Base-by-base conservation (phyloP, 1,284 basidiomycete genomes). In the Tilletia horrida region DNA sequence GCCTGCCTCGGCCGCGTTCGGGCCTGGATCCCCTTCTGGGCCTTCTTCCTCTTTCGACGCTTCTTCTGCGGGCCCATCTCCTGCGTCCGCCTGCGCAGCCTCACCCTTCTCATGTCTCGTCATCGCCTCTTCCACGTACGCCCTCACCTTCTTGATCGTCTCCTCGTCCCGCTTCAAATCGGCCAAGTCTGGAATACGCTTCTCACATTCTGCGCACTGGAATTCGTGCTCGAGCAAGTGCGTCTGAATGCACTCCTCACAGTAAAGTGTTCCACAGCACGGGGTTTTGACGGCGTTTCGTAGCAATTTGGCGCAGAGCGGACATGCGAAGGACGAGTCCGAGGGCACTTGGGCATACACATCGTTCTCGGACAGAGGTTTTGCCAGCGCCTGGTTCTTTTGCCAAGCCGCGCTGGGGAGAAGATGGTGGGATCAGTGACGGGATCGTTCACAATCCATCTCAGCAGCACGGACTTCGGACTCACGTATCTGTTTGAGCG, bases 211-310 rank as follows among this genome's bases (percentile, higher is more conserved):
- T n/a, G 80, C 72, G 50, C 80, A 81, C 18, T 57, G 66, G 65
- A 81, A 81, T 52, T 81, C 80, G 64, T 81, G 77, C 65, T 81
- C 80, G 50, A 81, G 73, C 13, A 81, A 66, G 52, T 81, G 74
- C 8, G 74, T 80, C 64, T 78, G 77, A 35, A 81, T 79, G 65
- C 79, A 80, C 66, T 81, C 80, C 50, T 81, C 79, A 59, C 80
- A 81, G 64, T 76, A 80, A 11, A 70, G 71, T 2, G 76, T 80
- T 21, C 69, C 66, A 66, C 80, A 81, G 68, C 80, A 81, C 1
- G 76, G 74, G 59, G 80, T 79, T 62, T 73, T 68, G 8, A 79
- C 76, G 7, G 80, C 78, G 40, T 76, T 73, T 31, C 73, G 71
- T 18, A 80, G 66, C 42, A 81, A 70, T 65, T 76, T 79, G 47